Evolutionary conservation across 331 rosid genomes (phyloP).

Genomic region (Malus hybrid): DNA sequence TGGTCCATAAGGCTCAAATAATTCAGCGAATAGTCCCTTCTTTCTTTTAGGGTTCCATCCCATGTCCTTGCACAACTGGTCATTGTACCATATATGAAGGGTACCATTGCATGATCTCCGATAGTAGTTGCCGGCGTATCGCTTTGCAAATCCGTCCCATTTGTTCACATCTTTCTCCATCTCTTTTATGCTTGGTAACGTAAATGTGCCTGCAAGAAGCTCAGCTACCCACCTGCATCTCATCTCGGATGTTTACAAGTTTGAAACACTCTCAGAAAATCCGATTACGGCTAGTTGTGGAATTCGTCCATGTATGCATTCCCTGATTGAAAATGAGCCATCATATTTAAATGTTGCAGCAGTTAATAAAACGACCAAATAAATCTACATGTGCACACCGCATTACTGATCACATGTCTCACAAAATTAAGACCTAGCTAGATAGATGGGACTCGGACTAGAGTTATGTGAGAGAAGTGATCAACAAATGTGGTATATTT

Average conservation of each 20-base stretch:
- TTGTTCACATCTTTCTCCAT: constrained; percentile 44
- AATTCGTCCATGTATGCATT: constrained; percentile 33
- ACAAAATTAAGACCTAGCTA: neutral
- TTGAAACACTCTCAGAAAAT: constrained; percentile 26
- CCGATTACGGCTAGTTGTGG: constrained; percentile 38
- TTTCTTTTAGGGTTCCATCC: constrained; percentile 55
- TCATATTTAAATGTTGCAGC: neutral
- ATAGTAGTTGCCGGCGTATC: constrained; percentile 31
- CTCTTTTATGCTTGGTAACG: constrained; percentile 40
- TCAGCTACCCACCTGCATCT: constrained; percentile 57
- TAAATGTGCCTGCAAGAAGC: constrained; percentile 50
- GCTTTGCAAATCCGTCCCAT: constrained; percentile 34
- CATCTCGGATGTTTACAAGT: constrained; percentile 54
- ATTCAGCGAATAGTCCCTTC: constrained; percentile 49
- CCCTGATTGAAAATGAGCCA: neutral
- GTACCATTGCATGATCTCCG: constrained; percentile 44
- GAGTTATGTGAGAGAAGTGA: neutral
- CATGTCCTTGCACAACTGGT: constrained; percentile 68
- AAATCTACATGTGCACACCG: neutral
- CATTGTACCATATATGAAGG: constrained; percentile 53
- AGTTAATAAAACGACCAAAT: neutral
- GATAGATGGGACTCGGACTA: neutral
- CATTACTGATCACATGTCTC: neutral
- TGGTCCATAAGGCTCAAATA: constrained; percentile 63
- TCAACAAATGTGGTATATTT: neutral